Evolutionary conservation across 768 basidiomycete species (phyloP).

Genomic region (Filobasidium floriforme): DNA sequence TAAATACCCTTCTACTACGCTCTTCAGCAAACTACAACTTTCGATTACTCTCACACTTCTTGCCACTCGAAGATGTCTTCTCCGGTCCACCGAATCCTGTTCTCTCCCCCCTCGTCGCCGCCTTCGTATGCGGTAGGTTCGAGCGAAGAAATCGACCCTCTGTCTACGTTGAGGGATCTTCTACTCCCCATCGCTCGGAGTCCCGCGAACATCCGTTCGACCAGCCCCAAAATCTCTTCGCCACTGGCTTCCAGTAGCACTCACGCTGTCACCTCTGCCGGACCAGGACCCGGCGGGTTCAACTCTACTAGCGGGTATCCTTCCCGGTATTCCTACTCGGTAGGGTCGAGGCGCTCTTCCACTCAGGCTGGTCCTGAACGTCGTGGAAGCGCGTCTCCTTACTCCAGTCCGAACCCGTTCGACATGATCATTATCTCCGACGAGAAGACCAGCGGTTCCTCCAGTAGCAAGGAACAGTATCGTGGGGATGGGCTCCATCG

Average conservation of each 20-base stretch:
- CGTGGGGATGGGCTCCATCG: too few relatives aligned
- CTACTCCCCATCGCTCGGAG: background rate
- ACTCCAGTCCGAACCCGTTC: too few relatives aligned
- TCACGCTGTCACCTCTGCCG: background rate
- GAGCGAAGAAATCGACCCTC: background rate
- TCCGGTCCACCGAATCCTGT: conserved; percentile 35
- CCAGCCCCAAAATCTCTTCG: background rate
- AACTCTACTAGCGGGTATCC: conserved; percentile 13
- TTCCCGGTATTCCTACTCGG: background rate
- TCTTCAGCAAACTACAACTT: too few relatives aligned
- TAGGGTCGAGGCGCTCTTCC: conserved; percentile 1
- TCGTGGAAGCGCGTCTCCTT: background rate
- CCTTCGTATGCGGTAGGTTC: conserved; percentile 11
- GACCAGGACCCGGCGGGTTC: conserved; percentile 14
- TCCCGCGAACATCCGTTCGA: background rate
- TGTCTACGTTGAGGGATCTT: background rate
- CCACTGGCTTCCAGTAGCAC: background rate
- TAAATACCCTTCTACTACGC: too few relatives aligned
- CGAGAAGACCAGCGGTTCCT: too few relatives aligned
- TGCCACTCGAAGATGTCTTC: conserved; percentile 27
- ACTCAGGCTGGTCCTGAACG: background rate
- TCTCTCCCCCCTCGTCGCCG: conserved; percentile 36
- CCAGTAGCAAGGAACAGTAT: too few relatives aligned
- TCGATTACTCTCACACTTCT: too few relatives aligned
- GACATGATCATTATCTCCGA: too few relatives aligned